phyloP scores from a whole-genome alignment of 495 filamentous ascomycete species.

The Neurospora terricola region DNA sequence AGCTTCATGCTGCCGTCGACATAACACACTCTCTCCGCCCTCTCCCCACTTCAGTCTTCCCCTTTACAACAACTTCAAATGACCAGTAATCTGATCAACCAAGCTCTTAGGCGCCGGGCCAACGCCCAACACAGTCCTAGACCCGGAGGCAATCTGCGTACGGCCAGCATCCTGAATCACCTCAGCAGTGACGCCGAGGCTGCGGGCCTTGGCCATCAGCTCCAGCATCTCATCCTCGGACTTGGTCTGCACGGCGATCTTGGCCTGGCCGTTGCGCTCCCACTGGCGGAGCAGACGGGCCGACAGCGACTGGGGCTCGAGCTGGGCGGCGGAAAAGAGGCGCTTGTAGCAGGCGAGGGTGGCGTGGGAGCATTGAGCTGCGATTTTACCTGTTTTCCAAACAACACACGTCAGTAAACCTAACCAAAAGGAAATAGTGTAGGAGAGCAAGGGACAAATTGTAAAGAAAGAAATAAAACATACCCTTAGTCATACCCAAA shows the following conservation, averaged over 20 bases:
- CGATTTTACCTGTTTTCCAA: conserved; percentile 72
- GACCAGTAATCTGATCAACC: conserved; percentile 77
- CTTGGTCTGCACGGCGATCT: conserved; percentile 82
- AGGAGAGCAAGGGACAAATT: too few species aligned
- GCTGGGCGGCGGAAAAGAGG: conserved; percentile 44
- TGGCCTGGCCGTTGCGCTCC: conserved; percentile 79
- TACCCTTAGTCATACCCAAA: conserved; percentile 93
- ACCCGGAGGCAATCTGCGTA: conserved; percentile 92
- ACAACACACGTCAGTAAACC: not conserved
- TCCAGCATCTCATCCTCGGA: conserved; percentile 71
- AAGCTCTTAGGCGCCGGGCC: conserved; percentile 80
- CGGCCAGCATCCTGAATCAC: conserved; percentile 91
- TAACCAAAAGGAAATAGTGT: too few species aligned
- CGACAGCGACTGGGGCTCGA: conserved; percentile 36
- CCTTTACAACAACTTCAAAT: conserved; percentile 70
- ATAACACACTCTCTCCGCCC: not conserved
- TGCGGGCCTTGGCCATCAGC: conserved; percentile 69
- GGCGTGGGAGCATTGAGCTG: conserved; percentile 90
- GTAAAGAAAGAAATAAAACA: conserved; percentile 4
- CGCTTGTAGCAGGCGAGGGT: conserved; percentile 94
- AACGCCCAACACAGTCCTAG: conserved; percentile 81
- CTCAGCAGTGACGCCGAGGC: conserved; percentile 75
- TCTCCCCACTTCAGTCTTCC: not conserved
- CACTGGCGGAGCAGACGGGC: conserved; percentile 66
- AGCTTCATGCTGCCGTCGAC: not conserved